Percentiles rank a stretch among this genome's conserved stretches.
Conservation (phyloP, 371 early-diverging fungal genomes). For the Mortierella sp. region DNA sequence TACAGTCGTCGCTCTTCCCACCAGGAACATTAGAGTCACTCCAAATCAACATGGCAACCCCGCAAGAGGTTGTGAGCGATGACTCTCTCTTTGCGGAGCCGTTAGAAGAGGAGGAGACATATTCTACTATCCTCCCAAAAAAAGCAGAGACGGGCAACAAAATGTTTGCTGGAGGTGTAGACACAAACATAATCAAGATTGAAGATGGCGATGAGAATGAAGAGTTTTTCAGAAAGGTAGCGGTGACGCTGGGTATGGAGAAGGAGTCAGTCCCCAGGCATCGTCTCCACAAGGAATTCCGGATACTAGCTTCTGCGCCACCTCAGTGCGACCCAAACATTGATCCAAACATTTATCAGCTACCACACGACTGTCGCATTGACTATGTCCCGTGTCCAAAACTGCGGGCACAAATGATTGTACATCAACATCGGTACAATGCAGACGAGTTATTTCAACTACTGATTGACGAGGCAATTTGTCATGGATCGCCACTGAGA, state of each 20-base stretch:
- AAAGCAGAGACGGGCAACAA: not conserved
- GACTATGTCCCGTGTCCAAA: conserved; percentile 67
- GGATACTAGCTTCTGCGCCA: conserved; percentile 7
- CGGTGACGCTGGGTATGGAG: conserved; percentile 9
- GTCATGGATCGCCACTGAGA: conserved; percentile 66
- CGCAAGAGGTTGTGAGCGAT: conserved; percentile 47
- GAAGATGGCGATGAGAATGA: conserved; percentile 7
- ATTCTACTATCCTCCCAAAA: not conserved
- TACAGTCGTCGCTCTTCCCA: conserved; percentile 48
- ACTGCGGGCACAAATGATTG: conserved; percentile 70
- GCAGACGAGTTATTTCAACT: conserved; percentile 64
- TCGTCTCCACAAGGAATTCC: conserved; percentile 26
- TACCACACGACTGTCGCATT: conserved; percentile 70
- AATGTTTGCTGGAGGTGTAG: not conserved
- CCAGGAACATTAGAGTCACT: conserved; percentile 45
- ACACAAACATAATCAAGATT: not conserved
- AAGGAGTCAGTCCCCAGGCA: conserved; percentile 13
- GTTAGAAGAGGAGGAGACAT: not conserved
- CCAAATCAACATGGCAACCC: conserved; percentile 44
- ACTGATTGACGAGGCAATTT: conserved; percentile 61
- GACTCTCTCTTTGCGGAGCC: conserved; percentile 35
- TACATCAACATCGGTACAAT: conserved; percentile 66
- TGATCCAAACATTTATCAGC: conserved; percentile 51
- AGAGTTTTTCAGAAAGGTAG: conserved; percentile 11
- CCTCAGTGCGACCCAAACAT: conserved; percentile 39